Base-by-base conservation (phyloP, 2,329 filamentous ascomycete species). In the Chaetomium sp. region DNA sequence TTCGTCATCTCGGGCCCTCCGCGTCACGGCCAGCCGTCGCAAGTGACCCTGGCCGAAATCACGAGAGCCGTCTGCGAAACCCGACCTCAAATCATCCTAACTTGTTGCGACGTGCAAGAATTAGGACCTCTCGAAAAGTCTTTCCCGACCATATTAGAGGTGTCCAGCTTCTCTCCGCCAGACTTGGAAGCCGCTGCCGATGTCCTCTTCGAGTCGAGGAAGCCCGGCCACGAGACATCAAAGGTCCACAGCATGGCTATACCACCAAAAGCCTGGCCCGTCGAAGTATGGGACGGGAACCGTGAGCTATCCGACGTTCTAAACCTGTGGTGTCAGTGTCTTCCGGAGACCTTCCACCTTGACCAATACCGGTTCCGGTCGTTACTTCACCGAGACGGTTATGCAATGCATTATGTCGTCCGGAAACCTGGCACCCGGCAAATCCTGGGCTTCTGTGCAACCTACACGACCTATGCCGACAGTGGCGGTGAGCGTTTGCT, bases 361-460 rank as follows among this genome's bases (percentile, higher is more conserved):
- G 73, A 78, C 57, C 74, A 72, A 21, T 74, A 75, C 51, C 74
- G 74, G 4, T 76, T 87, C 4, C 77, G 77, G 29, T 76, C 77
- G 1, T 72, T 87, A 1, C 77, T 88, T 4, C 76, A 80, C 63
- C 80, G 84, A 50, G 80, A 83, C 62, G 85, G 84, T 47, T 87
- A 85, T 67, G 79, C 80, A 9, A 83, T 82, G 76, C 84, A 87
- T 73, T 85, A 84, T 67, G 76, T 85, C 33, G 83, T 87, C 31
- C 80, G 80, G 57, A 78, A 83, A n/a, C 78, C 81, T 1, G 73
- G 72, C 12, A 79, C 74, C 3, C 73, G 73, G 8, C 76, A 78
- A 42, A 69, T 84, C 27, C 71, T 87, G 45, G 85, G 85, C 0
- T 87, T 87, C 67, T 87, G 85, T 70, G 84, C 85, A 10, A 87